Conservation (phyloP, 768 basidiomycete species). For the Pulveroboletus frians region DNA sequence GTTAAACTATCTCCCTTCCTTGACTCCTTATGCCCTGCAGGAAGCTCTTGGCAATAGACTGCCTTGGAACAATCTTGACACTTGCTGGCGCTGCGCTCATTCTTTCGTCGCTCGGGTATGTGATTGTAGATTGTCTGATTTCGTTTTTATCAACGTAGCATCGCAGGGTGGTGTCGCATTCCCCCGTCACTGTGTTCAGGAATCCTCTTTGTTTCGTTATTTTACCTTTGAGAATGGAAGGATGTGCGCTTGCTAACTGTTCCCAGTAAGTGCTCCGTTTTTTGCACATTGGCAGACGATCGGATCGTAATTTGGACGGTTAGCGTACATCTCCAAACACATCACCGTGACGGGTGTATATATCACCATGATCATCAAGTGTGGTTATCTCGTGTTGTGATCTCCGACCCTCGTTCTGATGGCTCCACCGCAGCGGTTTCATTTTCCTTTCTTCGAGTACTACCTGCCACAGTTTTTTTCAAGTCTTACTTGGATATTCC, state of each 20-base stretch:
- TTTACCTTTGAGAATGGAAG: constrained; percentile 72
- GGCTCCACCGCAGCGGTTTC: constrained; percentile 39
- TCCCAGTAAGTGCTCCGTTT: constrained; percentile 44
- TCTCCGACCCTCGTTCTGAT: neutral
- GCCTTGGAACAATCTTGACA: constrained; percentile 53
- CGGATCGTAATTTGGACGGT: neutral
- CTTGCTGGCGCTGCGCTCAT: constrained; percentile 58
- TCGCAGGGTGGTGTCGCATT: constrained; percentile 65
- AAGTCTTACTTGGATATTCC: constrained; percentile 61
- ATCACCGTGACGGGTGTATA: constrained; percentile 64
- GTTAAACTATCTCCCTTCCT: neutral
- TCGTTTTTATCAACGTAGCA: neutral
- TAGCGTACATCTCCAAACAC: constrained; percentile 70
- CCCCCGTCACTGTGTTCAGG: constrained; percentile 57
- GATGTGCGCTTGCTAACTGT: constrained; percentile 66
- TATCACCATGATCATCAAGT: constrained; percentile 66
- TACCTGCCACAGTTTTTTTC: constrained; percentile 74
- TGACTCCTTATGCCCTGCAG: constrained; percentile 24
- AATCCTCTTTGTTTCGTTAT: constrained; percentile 46
- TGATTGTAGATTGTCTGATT: neutral
- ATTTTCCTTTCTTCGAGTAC: constrained; percentile 59
- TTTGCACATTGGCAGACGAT: neutral
- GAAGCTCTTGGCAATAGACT: constrained; percentile 65
- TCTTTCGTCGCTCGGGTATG: constrained; percentile 68
- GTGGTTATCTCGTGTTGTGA: constrained; percentile 12